Evolutionary conservation across 371 early-diverging fungal species (phyloP).

Genomic region (Enteropsectra breve): DNA sequence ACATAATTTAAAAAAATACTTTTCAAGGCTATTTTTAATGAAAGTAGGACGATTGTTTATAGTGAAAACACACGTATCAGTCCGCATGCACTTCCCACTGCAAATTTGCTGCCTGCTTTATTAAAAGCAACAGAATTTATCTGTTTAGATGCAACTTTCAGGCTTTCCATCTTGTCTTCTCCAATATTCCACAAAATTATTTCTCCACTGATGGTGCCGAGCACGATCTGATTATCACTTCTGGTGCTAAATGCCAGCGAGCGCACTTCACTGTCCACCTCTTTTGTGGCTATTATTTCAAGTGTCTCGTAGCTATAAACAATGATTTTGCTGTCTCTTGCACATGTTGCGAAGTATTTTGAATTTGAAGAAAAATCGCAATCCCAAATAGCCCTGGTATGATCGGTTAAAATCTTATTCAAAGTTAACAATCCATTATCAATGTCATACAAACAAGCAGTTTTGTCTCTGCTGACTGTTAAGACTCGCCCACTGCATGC

Average conservation of each 20-base stretch:
- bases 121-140: slow-evolving; percentile 28
- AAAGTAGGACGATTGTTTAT: background rate
- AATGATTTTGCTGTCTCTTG: slow-evolving; percentile 45
- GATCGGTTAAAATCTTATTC: slow-evolving; percentile 24
- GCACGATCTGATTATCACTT: slow-evolving; percentile 7
- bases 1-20: background rate
- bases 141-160: background rate
- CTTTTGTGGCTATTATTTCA: background rate
- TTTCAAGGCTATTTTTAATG: background rate
- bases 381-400: slow-evolving; percentile 42
- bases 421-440: slow-evolving; percentile 9
- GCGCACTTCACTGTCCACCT: slow-evolving; percentile 39
- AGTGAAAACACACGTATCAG: slow-evolving; percentile 21
- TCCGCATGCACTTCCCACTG: slow-evolving; percentile 40
- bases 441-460: slow-evolving; percentile 38
- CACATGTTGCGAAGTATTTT: slow-evolving; percentile 42
- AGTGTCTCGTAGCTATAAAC: slow-evolving; percentile 28
- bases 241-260: slow-evolving; percentile 28
- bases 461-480: slow-evolving; percentile 47
- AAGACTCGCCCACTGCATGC: slow-evolving; percentile 21
- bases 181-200: background rate
- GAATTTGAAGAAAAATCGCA: slow-evolving; percentile 26
- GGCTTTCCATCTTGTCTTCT: background rate
- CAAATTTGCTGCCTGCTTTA: slow-evolving; percentile 7
- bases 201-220: slow-evolving; percentile 39